phyloP scores from a whole-genome alignment of 345 rosid species.

The Boechera divaricarpa region DNA sequence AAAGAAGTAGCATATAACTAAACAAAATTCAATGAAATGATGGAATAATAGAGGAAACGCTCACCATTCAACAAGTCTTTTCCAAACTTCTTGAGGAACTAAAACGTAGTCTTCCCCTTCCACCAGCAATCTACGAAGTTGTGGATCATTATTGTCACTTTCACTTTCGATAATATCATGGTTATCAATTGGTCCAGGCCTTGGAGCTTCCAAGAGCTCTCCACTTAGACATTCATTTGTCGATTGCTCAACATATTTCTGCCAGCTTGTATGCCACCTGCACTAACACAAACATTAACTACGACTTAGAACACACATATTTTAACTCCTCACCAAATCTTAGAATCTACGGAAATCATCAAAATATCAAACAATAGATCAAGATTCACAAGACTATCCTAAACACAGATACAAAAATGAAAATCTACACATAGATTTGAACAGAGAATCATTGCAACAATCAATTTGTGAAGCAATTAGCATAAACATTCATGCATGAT shows the following conservation, averaged over 20 bases:
- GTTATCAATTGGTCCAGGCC: conserved; percentile 88
- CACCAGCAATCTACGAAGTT: conserved; percentile 55
- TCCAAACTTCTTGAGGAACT: conserved; percentile 85
- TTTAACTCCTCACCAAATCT: not conserved
- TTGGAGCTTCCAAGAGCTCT: conserved; percentile 42
- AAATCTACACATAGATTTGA: conserved; percentile 16
- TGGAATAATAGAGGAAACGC: conserved; percentile 6
- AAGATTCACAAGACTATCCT: not conserved
- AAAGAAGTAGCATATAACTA: not conserved
- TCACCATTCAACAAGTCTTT: conserved; percentile 79
- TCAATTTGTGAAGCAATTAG: not conserved
- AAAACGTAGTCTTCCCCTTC: conserved; percentile 81
- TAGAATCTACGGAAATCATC: not conserved
- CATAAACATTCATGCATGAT: conserved; percentile 12
- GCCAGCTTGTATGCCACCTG: conserved; percentile 89
- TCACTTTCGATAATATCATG: conserved; percentile 62
- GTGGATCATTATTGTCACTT: conserved; percentile 51
- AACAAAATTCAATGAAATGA: not conserved
- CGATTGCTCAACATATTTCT: conserved; percentile 66
- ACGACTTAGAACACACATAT: not conserved
- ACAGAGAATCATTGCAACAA: conserved; percentile 11
- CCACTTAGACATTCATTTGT: conserved; percentile 38
- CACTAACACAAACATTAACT: conserved; percentile 4
- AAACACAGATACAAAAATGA: not conserved
- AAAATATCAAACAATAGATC: not conserved